Base-by-base conservation (phyloP, 306 rosid genomes). In the Bauhinia variegata region DNA sequence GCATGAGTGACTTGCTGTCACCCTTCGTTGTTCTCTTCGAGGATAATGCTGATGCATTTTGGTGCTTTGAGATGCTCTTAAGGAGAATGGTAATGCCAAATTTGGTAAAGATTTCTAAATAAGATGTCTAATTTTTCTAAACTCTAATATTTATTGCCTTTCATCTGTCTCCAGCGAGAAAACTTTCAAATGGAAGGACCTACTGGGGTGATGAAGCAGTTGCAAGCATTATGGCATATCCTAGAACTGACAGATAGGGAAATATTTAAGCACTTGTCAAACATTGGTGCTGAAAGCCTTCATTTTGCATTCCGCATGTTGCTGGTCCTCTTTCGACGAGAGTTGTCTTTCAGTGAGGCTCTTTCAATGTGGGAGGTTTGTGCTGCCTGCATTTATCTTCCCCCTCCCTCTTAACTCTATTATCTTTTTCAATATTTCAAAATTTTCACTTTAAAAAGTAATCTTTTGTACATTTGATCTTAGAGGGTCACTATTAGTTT, bases 21-120 rank as follows among this genome's bases (percentile, higher is more conserved):
- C 98, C 98, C 66, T 92, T 92, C 73, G 83, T 92, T 67, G 92
- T 89, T 66, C 90, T 92, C 80, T 92, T 87, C 65, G 98, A 92
- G 82, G 96, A 92, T 55, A 79, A 92, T 67, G 98, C 98, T 44
- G 98, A 92, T 79, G 98, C 98, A 41, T 92, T 92, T 82, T 92
- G 98, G 98, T 92, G 98, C 85, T 92, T 92, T 82, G 98, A 92
- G 83, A 89, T 92, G 96, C 98, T 92, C 72, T 72, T 92, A 66
- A 89, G 98, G 76, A 89, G 98, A 89, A 85, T 87, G 98, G 98
- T 92, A 92, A 58, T 58, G 48, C n/a, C 56, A 70, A 68, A 72
- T 79, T 81, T 65, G 69, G 77, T 61, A 70, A 74, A 65, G 66
- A 16, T 67, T 23, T 71, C 68, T 81, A 17, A 92, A n/a, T 72